Base-by-base conservation (phyloP, 306 rosid genomes). In the Styphnolobium japonicum region DNA sequence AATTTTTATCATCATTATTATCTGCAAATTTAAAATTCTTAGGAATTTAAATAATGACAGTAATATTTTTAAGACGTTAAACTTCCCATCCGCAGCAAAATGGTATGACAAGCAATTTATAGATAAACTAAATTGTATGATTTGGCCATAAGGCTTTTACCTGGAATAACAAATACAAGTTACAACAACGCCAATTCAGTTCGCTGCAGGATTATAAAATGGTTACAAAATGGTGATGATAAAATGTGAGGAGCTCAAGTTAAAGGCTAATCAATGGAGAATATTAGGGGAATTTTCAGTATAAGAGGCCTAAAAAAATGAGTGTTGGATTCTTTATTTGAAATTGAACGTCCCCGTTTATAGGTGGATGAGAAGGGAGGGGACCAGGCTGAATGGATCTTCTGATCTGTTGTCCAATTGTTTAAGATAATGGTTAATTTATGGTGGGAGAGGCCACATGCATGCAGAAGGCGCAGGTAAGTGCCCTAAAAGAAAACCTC, bases 391-490 rank as follows among this genome's bases (percentile, higher is more conserved):
- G 19, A 51, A 21, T 48, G 29, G 81, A 64, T 49, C 37, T 67
- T 74, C 5, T 81, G 76, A 81, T 73, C 29, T 73, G 84, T 73
- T 16, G 74, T 60, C 68, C 79, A 80, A 34, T 27, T 81, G 60
- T 71, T 80, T 7, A 80, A 61, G 73, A 80, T 75, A 81, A 75
- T 55, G 81, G 42, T 3, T 36, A 82, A 78, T 76, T 60, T 58
- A 76, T 68, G 51, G 75, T 67, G 42, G 73, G 75, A 81, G 70
- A 55, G 77, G 51, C 51, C 81, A 82, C 81, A 68, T 82, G 73
- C 81, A 82, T 82, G 78, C 78, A 82, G 56, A 75, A 74, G 65
- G 74, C 27, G 70, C 70, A 65, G 53, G 31, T 55, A 33, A 39
- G 52, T 43, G 72, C 85, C 29, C 81, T 37, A 6, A 74, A 75